These are phyloP conservation scores for Trichosporon faecale DNA, from an alignment of 1,284 basidiomycete genomes.

Conservation along the genomic window DNA sequence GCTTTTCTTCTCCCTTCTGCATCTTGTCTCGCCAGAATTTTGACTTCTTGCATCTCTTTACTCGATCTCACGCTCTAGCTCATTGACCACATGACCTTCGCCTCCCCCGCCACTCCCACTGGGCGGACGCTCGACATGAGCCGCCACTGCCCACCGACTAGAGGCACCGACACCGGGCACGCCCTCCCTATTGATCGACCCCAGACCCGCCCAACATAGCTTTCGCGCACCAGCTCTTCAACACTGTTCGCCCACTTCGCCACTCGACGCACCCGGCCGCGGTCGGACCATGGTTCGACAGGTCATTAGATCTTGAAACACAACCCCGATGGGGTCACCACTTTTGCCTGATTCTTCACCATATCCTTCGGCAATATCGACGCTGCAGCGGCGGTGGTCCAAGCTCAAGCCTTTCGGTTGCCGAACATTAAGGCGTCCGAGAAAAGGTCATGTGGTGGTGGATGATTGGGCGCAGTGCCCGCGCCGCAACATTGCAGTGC, in stretches of 20 bases:
- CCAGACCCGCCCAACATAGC: not conserved
- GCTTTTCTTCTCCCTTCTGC: not conserved
- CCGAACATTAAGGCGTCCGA: not conserved
- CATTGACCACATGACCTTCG: not conserved
- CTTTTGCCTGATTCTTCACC: not conserved
- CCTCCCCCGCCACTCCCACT: not conserved
- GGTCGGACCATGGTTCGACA: not conserved
- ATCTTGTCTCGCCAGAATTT: not conserved
- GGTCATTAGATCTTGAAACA: not conserved
- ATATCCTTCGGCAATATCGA: not conserved
- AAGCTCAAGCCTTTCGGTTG: not conserved
- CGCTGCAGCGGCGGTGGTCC: not conserved
- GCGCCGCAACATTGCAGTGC: not conserved
- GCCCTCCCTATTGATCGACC: not conserved
- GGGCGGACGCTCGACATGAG: not conserved
- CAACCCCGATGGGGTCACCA: too few species aligned
- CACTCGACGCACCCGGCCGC: not conserved
- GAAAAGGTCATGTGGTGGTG: not conserved
- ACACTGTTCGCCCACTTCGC: not conserved
- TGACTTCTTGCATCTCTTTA: not conserved
- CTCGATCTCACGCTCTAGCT: not conserved
- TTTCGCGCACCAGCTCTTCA: not conserved
- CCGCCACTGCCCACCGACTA: not conserved
- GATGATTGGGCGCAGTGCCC: not conserved
- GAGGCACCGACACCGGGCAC: not conserved